Evolutionary conservation across 2,329 filamentous ascomycete genomes (phyloP).

Genomic region (Colletotrichum sidae): DNA sequence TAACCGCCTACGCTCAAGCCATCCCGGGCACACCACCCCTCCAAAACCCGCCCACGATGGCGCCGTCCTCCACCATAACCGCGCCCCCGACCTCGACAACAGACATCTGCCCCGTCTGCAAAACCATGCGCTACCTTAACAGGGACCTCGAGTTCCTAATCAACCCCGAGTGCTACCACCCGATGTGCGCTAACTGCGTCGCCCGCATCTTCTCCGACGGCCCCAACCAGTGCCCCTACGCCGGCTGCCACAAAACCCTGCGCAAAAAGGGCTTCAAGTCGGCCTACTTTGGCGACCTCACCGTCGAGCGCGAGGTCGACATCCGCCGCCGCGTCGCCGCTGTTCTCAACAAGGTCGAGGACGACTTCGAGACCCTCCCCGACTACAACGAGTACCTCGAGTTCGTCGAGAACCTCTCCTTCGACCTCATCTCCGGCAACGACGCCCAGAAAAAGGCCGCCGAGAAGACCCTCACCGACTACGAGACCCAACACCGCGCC

Average conservation of each 20-base stretch:
- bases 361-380: constrained; percentile 87
- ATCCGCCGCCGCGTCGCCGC: constrained; percentile 82
- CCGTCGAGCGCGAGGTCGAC: constrained; percentile 93
- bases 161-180: constrained; percentile 98
- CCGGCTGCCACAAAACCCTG: constrained; percentile 87
- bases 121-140: constrained; percentile 95
- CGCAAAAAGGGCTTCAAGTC: constrained; percentile 85
- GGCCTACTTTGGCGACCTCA: constrained; percentile 90
- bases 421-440: constrained; percentile 82
- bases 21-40: background rate
- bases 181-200: constrained; percentile 97
- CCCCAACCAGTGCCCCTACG: constrained; percentile 91
- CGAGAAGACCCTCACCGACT: constrained; percentile 63
- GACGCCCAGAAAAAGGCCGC: constrained; percentile 69
- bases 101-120: constrained; percentile 97
- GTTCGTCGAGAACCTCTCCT: constrained; percentile 88
- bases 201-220: constrained; percentile 93
- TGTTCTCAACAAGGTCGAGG: constrained; percentile 89
- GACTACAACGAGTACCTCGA: constrained; percentile 96
- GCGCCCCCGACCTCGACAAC: constrained; percentile 47
- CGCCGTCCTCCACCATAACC: constrained; percentile 19
- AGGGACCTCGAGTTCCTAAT: constrained; percentile 94
- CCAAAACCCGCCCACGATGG: constrained; percentile 12
- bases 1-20: background rate
- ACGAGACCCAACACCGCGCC: constrained; percentile 78